Evolutionary conservation across 2,329 filamentous ascomycete species (phyloP).

Genomic region (Chaetomium strumarium): DNA sequence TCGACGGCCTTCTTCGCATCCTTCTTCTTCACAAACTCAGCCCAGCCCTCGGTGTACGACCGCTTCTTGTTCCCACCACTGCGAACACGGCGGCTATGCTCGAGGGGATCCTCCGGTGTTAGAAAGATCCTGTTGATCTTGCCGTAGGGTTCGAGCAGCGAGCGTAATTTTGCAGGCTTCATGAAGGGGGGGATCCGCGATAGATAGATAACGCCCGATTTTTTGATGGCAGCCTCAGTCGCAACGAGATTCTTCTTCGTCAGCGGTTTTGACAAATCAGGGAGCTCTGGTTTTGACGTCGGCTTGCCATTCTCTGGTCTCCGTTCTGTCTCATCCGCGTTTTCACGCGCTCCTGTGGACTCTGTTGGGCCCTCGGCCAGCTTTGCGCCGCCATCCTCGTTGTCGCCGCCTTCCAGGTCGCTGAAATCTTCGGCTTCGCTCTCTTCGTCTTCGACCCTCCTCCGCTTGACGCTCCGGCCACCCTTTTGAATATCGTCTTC

Average conservation of each 20-base stretch:
- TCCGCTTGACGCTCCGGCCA: constrained; percentile 55
- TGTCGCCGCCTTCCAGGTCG: constrained; percentile 29
- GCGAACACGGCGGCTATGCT: constrained; percentile 60
- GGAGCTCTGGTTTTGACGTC: constrained; percentile 30
- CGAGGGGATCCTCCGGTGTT: constrained; percentile 64
- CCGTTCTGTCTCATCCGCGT: constrained; percentile 4
- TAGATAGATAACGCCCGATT: constrained; percentile 76
- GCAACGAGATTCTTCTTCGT: constrained; percentile 63
- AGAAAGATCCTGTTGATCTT: constrained; percentile 73
- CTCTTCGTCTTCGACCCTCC: constrained; percentile 48
- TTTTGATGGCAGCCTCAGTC: constrained; percentile 58
- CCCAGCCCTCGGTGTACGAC: constrained; percentile 79
- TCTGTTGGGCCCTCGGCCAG: constrained; percentile 22
- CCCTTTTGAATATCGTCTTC: constrained; percentile 65
- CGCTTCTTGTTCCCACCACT: constrained; percentile 78
- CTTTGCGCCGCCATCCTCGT: constrained; percentile 27
- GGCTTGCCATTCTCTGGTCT: constrained; percentile 18
- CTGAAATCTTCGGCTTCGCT: constrained; percentile 34
- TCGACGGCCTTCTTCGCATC: constrained; percentile 73
- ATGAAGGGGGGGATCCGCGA: constrained; percentile 84
- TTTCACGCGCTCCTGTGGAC: constrained; percentile 25
- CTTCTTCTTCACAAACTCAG: constrained; percentile 71
- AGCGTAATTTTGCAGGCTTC: constrained; percentile 73
- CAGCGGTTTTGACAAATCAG: constrained; percentile 48
- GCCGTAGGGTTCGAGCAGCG: constrained; percentile 69